These are phyloP conservation scores for Hymenoscyphus albidus DNA, from an alignment of 2,329 filamentous ascomycete species.

Conservation along the genomic window DNA sequence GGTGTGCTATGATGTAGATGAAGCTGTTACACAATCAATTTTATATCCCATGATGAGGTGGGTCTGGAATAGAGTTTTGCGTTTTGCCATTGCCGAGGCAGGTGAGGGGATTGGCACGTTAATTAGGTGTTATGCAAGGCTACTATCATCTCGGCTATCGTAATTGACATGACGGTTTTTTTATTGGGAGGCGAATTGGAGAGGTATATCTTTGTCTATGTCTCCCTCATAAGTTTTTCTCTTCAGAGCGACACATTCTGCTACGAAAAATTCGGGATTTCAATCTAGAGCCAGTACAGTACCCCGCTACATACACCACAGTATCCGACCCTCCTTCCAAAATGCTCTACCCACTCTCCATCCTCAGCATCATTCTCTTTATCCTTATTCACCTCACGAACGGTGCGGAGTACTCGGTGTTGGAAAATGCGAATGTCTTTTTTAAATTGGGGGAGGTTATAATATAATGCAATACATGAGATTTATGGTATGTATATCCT, in stretches of 20 bases:
- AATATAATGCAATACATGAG: background rate
- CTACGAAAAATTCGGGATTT: background rate
- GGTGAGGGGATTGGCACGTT: background rate
- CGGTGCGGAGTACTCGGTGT: background rate
- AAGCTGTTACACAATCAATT: background rate
- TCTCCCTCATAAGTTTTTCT: background rate
- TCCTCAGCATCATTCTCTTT: constrained; percentile 18
- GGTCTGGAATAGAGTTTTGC: background rate
- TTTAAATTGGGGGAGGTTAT: background rate
- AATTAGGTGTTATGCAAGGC: background rate
- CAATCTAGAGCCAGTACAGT: background rate
- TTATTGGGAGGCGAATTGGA: background rate
- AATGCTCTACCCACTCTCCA: constrained; percentile 28
- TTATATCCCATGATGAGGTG: background rate
- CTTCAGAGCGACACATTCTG: background rate
- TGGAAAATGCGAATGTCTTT: background rate
- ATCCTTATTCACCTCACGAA: background rate
- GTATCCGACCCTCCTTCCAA: constrained; percentile 1
- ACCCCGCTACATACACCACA: background rate
- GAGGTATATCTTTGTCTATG: background rate
- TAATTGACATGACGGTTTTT: background rate
- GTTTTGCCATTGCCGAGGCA: background rate
- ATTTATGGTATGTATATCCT: background rate
- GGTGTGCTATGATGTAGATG: background rate
- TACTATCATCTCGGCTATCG: background rate